Percentiles rank a stretch among this genome's conserved stretches.
Conservation (phyloP, 2,329 filamentous ascomycete species). For the Aspergillus proliferans region DNA sequence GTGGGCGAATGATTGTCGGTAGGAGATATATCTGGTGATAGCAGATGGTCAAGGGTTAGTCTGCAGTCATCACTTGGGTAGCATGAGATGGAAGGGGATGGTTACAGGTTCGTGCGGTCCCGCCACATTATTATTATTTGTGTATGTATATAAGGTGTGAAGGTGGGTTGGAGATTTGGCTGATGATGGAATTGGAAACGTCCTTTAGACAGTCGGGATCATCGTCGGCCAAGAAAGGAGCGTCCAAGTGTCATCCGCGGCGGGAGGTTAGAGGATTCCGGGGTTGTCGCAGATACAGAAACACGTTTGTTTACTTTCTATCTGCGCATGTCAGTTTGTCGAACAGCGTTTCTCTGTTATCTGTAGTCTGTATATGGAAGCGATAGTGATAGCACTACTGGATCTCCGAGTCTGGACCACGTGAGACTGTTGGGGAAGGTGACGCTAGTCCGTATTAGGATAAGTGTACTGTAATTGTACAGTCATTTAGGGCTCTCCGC, state of each 20-base stretch:
- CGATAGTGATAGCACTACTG: neutral
- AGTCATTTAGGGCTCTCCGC: no score
- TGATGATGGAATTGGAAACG: slow-evolving; percentile 11
- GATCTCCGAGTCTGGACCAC: neutral
- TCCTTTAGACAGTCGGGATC: slow-evolving; percentile 7
- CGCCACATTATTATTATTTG: slow-evolving; percentile 71
- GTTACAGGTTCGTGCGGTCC: slow-evolving; percentile 96
- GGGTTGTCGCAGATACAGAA: neutral
- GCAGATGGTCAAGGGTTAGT: slow-evolving; percentile 1
- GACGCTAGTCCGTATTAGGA: no score
- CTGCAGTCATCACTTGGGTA: neutral
- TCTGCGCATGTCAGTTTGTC: neutral
- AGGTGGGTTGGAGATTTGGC: slow-evolving; percentile 3
- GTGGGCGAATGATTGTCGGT: slow-evolving; percentile 96
- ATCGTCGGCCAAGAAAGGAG: slow-evolving; percentile 7
- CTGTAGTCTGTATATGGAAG: neutral
- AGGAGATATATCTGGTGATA: slow-evolving; percentile 78
- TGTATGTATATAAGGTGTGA: slow-evolving; percentile 40
- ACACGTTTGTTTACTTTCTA: neutral
- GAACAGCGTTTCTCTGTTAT: no score
- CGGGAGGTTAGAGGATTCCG: slow-evolving; percentile 6
- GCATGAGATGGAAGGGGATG: slow-evolving; percentile 5
- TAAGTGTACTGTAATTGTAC: no score
- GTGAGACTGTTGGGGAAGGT: neutral
- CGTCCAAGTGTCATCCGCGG: neutral